phyloP scores from a whole-genome alignment of 257 asterid genomes.

The Ballota nigra region DNA sequence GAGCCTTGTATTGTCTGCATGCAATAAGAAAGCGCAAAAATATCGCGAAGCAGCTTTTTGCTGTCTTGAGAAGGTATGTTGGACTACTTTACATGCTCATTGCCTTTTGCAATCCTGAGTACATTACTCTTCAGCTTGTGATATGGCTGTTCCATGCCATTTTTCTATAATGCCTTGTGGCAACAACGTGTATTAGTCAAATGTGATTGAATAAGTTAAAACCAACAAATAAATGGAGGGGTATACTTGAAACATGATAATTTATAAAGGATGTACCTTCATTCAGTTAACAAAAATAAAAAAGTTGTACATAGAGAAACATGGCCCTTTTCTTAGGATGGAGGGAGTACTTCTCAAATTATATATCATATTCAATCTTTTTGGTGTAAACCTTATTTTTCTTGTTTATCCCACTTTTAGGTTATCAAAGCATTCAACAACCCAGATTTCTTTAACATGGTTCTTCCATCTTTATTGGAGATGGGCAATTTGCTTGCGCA shows the following conservation, averaged over 20 bases:
- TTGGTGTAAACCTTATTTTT: conserved; percentile 23
- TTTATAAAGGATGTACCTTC: neutral
- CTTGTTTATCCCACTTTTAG: conserved; percentile 37
- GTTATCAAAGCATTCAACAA: conserved; percentile 70
- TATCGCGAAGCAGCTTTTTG: conserved; percentile 90
- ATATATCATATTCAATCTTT: conserved; percentile 1
- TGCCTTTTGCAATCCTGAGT: conserved; percentile 10
- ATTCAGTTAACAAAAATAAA: neutral
- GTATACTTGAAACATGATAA: neutral
- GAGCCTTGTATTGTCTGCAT: conserved; percentile 69
- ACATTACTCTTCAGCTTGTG: neutral
- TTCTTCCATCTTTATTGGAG: conserved; percentile 66
- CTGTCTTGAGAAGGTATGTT: conserved; percentile 88
- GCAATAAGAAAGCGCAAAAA: conserved; percentile 69
- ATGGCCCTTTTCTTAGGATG: neutral
- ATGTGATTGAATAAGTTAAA: neutral
- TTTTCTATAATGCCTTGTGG: neutral
- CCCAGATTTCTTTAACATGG: conserved; percentile 68
- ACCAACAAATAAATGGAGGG: neutral
- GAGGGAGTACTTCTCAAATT: neutral
- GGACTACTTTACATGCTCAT: conserved; percentile 4
- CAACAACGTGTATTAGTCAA: neutral
- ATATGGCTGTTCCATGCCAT: conserved; percentile 1
- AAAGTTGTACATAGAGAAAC: neutral
- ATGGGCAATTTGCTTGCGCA: conserved; percentile 51